Evolutionary conservation across 306 rosid species (phyloP), one percentile per base, ranked within the genome.

Genomic region (Argentina anserina): DNA sequence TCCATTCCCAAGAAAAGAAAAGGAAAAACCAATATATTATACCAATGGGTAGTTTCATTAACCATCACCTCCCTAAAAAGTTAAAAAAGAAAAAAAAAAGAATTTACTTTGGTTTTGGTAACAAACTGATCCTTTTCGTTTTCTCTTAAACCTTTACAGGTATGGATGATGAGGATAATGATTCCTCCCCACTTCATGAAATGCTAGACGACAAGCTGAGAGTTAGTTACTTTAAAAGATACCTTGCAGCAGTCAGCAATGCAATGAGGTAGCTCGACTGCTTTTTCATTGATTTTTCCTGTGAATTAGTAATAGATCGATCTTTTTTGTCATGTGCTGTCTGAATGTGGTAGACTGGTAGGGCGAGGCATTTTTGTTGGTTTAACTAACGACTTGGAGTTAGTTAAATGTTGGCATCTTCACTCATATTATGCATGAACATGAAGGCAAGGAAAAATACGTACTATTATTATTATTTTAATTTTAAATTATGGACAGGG

Each of bases 131-230:
- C 41, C 49, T 46, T 66, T 21, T 25, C 37, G 46, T 75, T 15
- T 50, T 55, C 31, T 49, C 21, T 29, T 17, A 60, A 34, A n/a
- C 31, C 13, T 70, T 83, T 68, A 36, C 81, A 93, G 98, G 98
- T 56, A 86, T 93, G 96, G 98, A 93, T 86, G 98, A 93, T 39
- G 94, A 90, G 77, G 88, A 93, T 21, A 33, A 84, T 70, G 96
- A 85, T 28, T 71, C 55, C 36, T 45, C 80, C 69, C 80, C 90
- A 33, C 87, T 93, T 42, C 80, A 87, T 53, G 96, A 85, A 81
- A 89, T 85, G 84, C 81, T 93, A 33, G 92, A 93, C 84, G 97
- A 93, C 81, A 89, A 89, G 84, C 72, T 85, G 81, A 89, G 98
- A 78, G 88, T 90, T 60, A 39, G 81, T 66, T 93, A 83, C 85